A percentile compares a stretch with the other conserved stretches of the same genome.
phyloP scores from a whole-genome alignment of 192 early-diverging fungal genomes.

The Gryganskiella cystojenkinii region DNA sequence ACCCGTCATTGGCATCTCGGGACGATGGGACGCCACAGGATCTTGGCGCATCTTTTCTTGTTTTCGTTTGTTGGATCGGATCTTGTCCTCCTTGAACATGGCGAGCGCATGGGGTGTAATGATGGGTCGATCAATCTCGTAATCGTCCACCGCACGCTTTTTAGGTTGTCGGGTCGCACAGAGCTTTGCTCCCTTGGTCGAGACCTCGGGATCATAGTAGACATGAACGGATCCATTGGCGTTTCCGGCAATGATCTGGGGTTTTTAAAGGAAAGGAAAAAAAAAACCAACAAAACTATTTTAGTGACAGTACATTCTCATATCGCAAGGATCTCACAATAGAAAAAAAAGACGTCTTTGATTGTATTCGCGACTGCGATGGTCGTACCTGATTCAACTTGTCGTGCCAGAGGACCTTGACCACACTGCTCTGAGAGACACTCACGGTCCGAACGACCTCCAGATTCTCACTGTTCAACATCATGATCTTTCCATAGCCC shows the following conservation, averaged over 20 bases:
- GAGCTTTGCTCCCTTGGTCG: slow-evolving; percentile 77
- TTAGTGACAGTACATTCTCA: neutral
- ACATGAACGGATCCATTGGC: slow-evolving; percentile 80
- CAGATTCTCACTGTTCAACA: slow-evolving; percentile 72
- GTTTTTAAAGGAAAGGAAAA: neutral
- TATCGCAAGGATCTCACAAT: neutral
- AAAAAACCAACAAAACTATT: too few species aligned
- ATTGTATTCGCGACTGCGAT: too few species aligned
- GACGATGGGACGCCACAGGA: slow-evolving; percentile 75
- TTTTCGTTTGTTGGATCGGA: slow-evolving; percentile 74
- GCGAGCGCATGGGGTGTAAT: slow-evolving; percentile 91
- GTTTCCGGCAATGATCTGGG: slow-evolving; percentile 83
- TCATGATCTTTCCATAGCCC: slow-evolving; percentile 70
- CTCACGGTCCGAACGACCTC: slow-evolving; percentile 63
- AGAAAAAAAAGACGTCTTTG: neutral
- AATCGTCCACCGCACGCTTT: slow-evolving; percentile 69
- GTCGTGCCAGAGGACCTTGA: slow-evolving; percentile 87
- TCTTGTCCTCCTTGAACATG: slow-evolving; percentile 83
- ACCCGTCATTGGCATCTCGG: slow-evolving; percentile 81
- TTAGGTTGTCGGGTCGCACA: slow-evolving; percentile 76
- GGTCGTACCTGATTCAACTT: slow-evolving; percentile 83
- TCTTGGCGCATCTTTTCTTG: slow-evolving; percentile 78
- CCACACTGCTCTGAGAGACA: slow-evolving; percentile 69
- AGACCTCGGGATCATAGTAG: slow-evolving; percentile 77
- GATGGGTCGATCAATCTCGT: slow-evolving; percentile 76